phyloP scores from a whole-genome alignment of 2,329 filamentous ascomycete genomes.

The Aspergillus intermedius region DNA sequence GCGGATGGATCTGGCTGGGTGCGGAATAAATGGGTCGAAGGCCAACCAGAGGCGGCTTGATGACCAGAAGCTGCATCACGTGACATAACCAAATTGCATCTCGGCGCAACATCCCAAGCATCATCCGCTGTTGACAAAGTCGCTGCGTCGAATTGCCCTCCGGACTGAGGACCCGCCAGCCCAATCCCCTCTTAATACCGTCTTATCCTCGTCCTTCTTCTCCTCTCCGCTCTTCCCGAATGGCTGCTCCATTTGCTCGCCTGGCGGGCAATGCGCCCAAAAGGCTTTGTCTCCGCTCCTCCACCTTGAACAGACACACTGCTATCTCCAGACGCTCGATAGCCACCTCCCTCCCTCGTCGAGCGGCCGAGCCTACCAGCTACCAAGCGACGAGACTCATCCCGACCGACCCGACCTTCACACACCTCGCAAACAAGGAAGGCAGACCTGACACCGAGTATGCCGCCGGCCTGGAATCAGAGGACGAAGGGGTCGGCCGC shows the following conservation, averaged over 20 bases:
- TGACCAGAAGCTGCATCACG: slow-evolving; percentile 31
- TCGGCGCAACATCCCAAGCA: slow-evolving; percentile 26
- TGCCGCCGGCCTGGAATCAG: slow-evolving; percentile 44
- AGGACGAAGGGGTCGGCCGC: slow-evolving; percentile 46
- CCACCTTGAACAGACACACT: slow-evolving; percentile 34
- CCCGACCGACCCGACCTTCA: slow-evolving; percentile 53
- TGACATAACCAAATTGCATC: slow-evolving; percentile 28
- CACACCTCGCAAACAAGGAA: slow-evolving; percentile 37
- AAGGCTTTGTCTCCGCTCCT: slow-evolving; percentile 52
- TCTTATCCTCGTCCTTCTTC: slow-evolving; percentile 9
- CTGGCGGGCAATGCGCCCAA: slow-evolving; percentile 55
- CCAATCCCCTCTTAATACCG: slow-evolving; percentile 7
- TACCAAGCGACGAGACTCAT: slow-evolving; percentile 50
- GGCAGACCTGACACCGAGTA: slow-evolving; percentile 34
- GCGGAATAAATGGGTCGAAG: slow-evolving; percentile 13
- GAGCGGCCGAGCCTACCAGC: slow-evolving; percentile 45
- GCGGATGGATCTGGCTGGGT: slow-evolving; percentile 3
- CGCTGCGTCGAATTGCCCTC: slow-evolving; percentile 29
- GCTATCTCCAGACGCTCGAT: slow-evolving; percentile 46
- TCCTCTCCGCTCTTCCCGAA: slow-evolving; percentile 28
- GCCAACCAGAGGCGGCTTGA: slow-evolving; percentile 30
- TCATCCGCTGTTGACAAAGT: slow-evolving; percentile 24
- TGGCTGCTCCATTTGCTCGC: slow-evolving; percentile 57
- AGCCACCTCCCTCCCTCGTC: slow-evolving; percentile 50
- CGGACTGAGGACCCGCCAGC: slow-evolving; percentile 29